Conservation (phyloP, 208 protist genomes). For the Trypanosoma conorhini region DNA sequence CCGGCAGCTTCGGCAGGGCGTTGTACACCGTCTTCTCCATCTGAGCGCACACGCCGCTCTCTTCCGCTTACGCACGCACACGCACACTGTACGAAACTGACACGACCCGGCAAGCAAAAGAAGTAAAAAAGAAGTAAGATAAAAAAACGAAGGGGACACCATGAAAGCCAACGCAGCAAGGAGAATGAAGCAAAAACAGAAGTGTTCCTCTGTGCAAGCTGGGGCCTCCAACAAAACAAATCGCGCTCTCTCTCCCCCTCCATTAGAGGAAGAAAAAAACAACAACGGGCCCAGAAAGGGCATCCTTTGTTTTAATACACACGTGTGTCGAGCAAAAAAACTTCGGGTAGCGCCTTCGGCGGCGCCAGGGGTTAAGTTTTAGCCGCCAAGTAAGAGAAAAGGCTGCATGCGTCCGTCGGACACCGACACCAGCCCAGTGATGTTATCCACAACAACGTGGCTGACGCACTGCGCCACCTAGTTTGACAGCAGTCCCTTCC, state of each 20-base stretch:
- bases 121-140: background rate
- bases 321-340: background rate
- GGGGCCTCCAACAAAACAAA: background rate
- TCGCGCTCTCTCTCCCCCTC: background rate
- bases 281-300: conserved; percentile 11
- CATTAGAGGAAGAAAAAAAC: conserved; percentile 9
- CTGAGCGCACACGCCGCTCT: background rate
- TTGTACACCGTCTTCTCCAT: conserved; percentile 85
- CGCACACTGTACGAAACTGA: background rate
- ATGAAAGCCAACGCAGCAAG: background rate
- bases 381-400: background rate
- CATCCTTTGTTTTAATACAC: background rate
- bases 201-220: background rate
- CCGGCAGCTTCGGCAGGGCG: conserved; percentile 83
- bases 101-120: background rate
- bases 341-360: no score
- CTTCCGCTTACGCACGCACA: conserved; percentile 1
- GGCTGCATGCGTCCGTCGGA: background rate
- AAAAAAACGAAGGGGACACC: no score
- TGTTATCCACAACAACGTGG: background rate
- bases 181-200: background rate
- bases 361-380: background rate
- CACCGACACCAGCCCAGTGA: background rate
- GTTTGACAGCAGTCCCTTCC: no score
- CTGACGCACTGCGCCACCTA: background rate